A percentile compares a stretch with the other conserved stretches of the same genome.
Evolutionary conservation across 2,329 filamentous ascomycete genomes (phyloP).

Genomic region (Trichophaea hybrida): DNA sequence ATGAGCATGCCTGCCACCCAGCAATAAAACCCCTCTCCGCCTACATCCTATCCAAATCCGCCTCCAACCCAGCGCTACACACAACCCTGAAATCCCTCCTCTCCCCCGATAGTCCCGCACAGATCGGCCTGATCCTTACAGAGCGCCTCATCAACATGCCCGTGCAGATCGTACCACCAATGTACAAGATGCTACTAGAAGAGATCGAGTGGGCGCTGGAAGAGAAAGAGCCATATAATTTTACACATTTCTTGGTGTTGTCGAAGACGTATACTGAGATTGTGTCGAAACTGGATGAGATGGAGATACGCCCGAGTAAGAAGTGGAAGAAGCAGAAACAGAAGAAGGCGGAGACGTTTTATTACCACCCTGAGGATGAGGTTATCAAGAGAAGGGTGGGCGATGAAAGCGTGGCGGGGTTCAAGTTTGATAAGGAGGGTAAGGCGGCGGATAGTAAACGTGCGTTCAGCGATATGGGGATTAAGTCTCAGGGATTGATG

Average conservation of each 20-base stretch:
- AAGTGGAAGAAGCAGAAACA: slow-evolving; percentile 20
- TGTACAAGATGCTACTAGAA: slow-evolving; percentile 88
- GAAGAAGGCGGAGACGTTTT: slow-evolving; percentile 52
- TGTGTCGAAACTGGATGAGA: slow-evolving; percentile 59
- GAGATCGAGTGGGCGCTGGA: slow-evolving; percentile 80
- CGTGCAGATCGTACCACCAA: slow-evolving; percentile 76
- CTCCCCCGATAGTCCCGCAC: slow-evolving; percentile 29
- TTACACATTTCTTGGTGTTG: slow-evolving; percentile 81
- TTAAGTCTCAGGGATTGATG: slow-evolving; percentile 69
- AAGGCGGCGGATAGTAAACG: slow-evolving; percentile 80
- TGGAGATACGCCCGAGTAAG: slow-evolving; percentile 46
- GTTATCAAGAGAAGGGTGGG: slow-evolving; percentile 53
- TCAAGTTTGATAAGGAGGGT: slow-evolving; percentile 61
- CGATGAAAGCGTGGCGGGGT: slow-evolving; percentile 39
- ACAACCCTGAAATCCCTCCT: slow-evolving; percentile 31
- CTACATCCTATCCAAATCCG: slow-evolving; percentile 41
- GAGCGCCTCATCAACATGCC: slow-evolving; percentile 95
- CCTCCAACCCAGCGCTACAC: slow-evolving; percentile 20
- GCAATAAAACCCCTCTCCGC: slow-evolving; percentile 42
- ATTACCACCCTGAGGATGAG: slow-evolving; percentile 95
- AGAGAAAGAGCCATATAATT: slow-evolving; percentile 78
- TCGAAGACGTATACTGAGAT: slow-evolving; percentile 90
- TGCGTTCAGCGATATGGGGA: slow-evolving; percentile 84
- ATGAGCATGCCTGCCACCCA: slow-evolving; percentile 52
- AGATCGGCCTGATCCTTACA: slow-evolving; percentile 74